Conservation (phyloP, 768 basidiomycete species). For the Boletus insuetus region DNA sequence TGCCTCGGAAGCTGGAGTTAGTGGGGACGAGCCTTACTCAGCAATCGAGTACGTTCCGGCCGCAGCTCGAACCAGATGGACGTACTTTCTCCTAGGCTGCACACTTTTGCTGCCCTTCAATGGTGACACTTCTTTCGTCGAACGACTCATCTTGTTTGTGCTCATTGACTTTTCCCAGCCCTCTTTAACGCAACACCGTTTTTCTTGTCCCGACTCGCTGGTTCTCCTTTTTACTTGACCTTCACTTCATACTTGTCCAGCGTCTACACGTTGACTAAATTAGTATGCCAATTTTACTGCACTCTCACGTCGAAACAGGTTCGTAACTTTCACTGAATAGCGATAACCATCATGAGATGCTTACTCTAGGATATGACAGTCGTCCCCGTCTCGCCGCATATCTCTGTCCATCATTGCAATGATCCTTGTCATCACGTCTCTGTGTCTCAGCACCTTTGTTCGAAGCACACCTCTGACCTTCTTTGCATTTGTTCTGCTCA, state of each 20-base stretch:
- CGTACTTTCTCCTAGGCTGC: constrained; percentile 1
- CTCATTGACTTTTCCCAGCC: background rate
- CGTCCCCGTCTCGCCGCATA: background rate
- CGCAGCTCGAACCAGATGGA: background rate
- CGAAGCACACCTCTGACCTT: background rate
- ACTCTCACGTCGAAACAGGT: constrained; percentile 2
- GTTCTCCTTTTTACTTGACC: background rate
- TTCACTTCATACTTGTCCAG: background rate
- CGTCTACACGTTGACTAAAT: background rate
- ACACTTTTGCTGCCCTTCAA: background rate
- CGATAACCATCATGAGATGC: too few relatives aligned
- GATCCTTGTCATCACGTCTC: background rate
- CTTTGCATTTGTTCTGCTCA: background rate
- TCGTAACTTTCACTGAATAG: background rate
- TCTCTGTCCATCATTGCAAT: background rate
- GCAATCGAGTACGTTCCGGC: background rate
- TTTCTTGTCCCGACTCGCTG: constrained; percentile 2
- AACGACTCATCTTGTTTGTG: background rate
- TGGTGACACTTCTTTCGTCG: background rate
- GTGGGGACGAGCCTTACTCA: background rate
- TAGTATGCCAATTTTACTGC: background rate
- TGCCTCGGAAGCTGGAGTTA: background rate
- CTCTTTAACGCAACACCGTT: background rate
- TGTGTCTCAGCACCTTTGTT: background rate
- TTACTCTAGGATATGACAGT: background rate